These are phyloP conservation scores for Geranium rotundifolium DNA, from an alignment of 345 rosid species.

Conservation along the genomic window DNA sequence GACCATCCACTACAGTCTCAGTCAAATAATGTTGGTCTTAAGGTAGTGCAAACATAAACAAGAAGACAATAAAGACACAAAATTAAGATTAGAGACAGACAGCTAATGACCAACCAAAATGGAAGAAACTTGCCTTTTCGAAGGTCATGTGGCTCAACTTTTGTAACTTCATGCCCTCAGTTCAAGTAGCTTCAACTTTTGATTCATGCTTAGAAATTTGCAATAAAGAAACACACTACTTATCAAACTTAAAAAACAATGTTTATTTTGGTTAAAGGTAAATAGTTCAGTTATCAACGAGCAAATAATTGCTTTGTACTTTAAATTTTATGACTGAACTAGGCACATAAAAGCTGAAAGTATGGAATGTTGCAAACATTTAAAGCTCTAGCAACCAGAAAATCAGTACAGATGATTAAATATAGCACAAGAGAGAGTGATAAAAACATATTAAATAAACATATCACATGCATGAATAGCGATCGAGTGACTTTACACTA, in stretches of 20 bases:
- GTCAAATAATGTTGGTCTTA: constrained; percentile 20
- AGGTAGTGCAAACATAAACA: constrained; percentile 37
- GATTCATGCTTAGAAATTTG: not conserved
- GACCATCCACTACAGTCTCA: constrained; percentile 18
- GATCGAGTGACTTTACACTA: no score
- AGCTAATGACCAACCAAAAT: constrained; percentile 30
- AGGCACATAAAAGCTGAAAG: not conserved
- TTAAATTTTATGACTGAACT: not conserved
- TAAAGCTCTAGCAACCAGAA: no score
- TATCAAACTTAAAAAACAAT: not conserved
- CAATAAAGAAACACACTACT: not conserved
- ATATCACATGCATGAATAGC: no score
- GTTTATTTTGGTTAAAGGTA: not conserved
- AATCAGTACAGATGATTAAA: no score
- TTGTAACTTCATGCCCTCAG: not conserved
- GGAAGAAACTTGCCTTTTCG: constrained; percentile 22
- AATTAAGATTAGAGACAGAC: constrained; percentile 26
- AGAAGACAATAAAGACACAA: constrained; percentile 51
- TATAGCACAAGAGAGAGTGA: no score
- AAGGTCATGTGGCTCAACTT: constrained; percentile 21
- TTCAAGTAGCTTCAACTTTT: not conserved
- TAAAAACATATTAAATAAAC: no score
- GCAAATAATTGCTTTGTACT: not conserved
- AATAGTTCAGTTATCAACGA: not conserved
- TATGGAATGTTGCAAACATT: no score